Base-by-base conservation (phyloP, 495 filamentous ascomycete genomes). In the Penicillium desertorum region DNA sequence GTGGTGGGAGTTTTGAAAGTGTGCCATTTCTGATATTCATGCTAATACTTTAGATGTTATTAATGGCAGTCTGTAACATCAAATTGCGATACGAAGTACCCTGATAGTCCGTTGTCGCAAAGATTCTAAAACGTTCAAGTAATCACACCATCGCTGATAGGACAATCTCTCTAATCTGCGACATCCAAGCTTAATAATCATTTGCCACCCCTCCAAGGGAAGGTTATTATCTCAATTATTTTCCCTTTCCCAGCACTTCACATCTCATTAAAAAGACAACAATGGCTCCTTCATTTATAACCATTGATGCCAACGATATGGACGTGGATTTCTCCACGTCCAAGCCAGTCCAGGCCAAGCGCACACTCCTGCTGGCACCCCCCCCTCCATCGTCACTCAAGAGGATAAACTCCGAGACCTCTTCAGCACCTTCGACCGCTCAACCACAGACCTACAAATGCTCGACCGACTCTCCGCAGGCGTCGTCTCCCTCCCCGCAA, bases 371-470 rank as follows among this genome's bases (percentile, higher is more conserved):
- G 42, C 82, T 91, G 51, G 85, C 86, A 16, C 88, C 88, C 17
- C 88, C 17, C 87, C 88, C n/a, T 89, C 88, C 22, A 79, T 90
- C 48, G 81, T 88, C 42, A 80, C 86, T 10, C 84, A 87, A 60
- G 85, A 86, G 14, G 80, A 84, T 30, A 79, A 80, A 63, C 74
- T 90, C 46, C 71, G 83, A 39, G 71, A 67, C 34, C 68, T 86
- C 34, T 80, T 87, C 61, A 77, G 77, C 23, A 77, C 84, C 37
- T 83, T 89, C 73, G 83, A 90, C 68, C 88, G 90, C 63, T 71
- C 76, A 54, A 74, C 79, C 34, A 91, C 91, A 47, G 94, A 99
- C 68, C 80, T 99, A 39, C 95, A 98, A 69, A 99, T 99, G 94
- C 89, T 99, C 53, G 94, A 99, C 75, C 91, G 94, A 30, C 82